Evolutionary conservation across 2,329 filamentous ascomycete species (phyloP), one percentile per base, ranked within the genome.

Genomic region (Hansfordia pulvinata): DNA sequence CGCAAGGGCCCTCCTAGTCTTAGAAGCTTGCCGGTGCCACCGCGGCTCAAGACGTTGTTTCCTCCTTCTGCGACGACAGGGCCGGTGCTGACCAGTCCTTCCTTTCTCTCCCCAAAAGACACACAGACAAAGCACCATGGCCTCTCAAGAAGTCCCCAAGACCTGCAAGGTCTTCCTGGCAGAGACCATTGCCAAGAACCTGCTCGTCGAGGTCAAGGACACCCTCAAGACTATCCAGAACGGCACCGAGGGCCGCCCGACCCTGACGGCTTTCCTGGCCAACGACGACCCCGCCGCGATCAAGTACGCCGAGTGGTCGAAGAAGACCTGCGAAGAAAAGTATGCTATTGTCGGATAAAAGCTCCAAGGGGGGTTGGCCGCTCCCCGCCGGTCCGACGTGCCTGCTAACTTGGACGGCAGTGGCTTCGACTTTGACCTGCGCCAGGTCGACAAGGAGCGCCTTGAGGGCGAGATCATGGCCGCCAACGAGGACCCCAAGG

Each of bases 221-320:
- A 81, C 78, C 6, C 61, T 93, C 33, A 68, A 70, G 44, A 76
- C 74, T 37, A 62, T 93, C 25, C 65, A 76, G 44, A 72, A 69
- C 38, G 60, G 52, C 18, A 49, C 49, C 33, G 53, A 54, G 31
- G 41, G 47, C 21, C 60, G 75, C 48, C 86, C 90, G 18, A 76
- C 80, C 34, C 68, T 98, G 28, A 81, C 88, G 23, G 90, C 88
- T 32, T 93, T 94, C 55, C 64, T 98, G 30, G 85, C 88, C 39
- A 96, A 93, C 54, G 69, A 70, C 38, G 90, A 98, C 55, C 84
- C 86, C 17, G 83, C 85, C 20, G 88, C 88, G 17, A 64, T 81
- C 42, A 84, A 92, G 61, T 96, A 98, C 50, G 90, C 90, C 29
- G 83, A 94, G 53, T 94, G 84, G 83, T 94, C 88, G 20, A 82